phyloP scores from a whole-genome alignment of 2,329 filamentous ascomycete genomes.

The Pestalotiopsis sp. region DNA sequence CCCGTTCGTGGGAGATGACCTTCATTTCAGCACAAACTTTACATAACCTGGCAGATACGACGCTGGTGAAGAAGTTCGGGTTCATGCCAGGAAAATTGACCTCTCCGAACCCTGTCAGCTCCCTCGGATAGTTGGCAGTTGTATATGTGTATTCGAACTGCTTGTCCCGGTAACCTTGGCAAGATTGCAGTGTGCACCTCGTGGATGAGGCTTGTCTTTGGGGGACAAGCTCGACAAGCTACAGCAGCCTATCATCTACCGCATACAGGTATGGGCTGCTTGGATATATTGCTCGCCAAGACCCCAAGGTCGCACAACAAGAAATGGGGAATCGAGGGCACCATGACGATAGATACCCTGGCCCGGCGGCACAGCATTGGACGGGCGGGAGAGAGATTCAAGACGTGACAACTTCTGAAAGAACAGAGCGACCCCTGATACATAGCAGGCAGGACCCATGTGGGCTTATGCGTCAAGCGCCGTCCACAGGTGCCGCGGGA shows the following conservation, averaged over 20 bases:
- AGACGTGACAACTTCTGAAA: neutral
- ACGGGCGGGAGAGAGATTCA: neutral
- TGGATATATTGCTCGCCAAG: neutral
- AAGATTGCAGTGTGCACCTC: neutral
- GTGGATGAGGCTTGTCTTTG: neutral
- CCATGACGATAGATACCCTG: neutral
- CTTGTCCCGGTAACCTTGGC: neutral
- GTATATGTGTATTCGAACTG: neutral
- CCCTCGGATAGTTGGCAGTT: neutral
- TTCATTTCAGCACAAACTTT: neutral
- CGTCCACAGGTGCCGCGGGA: neutral
- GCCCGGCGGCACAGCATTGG: neutral
- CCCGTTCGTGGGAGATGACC: neutral
- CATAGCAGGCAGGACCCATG: neutral
- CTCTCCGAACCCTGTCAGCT: neutral
- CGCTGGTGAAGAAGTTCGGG: neutral
- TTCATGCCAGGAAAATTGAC: neutral
- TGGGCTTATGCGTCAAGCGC: constrained; percentile 6
- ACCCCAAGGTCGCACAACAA: neutral
- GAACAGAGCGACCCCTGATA: neutral
- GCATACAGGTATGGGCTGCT: neutral
- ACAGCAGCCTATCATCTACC: neutral
- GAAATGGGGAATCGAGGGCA: neutral
- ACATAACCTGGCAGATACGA: neutral
- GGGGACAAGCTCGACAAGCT: neutral